Evolutionary conservation across 169 alveolate species (phyloP).

Genomic region (Babesia bovis): DNA sequence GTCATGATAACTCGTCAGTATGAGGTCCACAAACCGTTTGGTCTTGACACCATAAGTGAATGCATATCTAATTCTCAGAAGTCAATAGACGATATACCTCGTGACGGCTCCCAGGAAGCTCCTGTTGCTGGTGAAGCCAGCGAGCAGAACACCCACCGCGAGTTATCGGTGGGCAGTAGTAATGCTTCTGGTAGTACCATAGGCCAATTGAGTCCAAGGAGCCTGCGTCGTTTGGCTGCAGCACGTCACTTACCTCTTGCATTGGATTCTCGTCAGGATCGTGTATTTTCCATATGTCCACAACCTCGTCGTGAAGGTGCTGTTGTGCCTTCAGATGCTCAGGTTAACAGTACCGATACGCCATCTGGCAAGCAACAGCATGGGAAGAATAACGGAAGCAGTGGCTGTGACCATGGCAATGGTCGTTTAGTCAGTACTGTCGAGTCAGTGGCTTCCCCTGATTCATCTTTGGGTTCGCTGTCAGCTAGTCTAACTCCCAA

Average conservation of each 20-base stretch:
- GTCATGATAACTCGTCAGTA: conserved; percentile 17
- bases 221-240: conserved; percentile 8
- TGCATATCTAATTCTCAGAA: not conserved
- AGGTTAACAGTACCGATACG: not conserved
- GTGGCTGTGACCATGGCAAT: conserved; percentile 17
- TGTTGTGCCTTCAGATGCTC: not conserved
- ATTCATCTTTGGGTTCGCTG: conserved; percentile 3
- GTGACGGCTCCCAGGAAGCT: not conserved
- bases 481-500: not conserved
- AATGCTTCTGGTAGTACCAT: not conserved
- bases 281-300: conserved; percentile 9
- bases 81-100: not conserved
- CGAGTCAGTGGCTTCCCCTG: conserved; percentile 16
- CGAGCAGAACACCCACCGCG: not conserved
- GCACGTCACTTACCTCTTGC: conserved; percentile 36
- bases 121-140: not conserved
- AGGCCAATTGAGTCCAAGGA: not conserved
- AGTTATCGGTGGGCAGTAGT: not conserved
- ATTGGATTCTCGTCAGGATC: conserved; percentile 23
- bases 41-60: not conserved
- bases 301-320: conserved; percentile 16
- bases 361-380: not conserved
- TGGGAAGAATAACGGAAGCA: conserved; percentile 9
- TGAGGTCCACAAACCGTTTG: conserved; percentile 7
- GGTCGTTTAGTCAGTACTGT: not conserved